Evolutionary conservation across 2,329 filamentous ascomycete species (phyloP).

Genomic region (Fulvia fulva): DNA sequence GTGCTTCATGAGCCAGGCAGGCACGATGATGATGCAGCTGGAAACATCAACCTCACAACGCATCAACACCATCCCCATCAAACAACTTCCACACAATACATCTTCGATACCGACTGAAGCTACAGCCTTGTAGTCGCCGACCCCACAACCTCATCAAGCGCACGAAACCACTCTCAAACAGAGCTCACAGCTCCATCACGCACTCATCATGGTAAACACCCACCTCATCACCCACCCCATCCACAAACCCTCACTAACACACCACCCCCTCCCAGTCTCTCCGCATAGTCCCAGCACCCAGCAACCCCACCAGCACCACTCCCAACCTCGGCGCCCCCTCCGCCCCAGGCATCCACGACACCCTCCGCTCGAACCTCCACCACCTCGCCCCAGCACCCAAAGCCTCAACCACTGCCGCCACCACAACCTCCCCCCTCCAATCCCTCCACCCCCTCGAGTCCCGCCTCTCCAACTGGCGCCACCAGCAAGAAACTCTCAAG

Average conservation of each 20-base stretch:
- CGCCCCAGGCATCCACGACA: constrained; percentile 89
- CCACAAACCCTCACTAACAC: constrained; percentile 2
- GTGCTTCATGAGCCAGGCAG: not conserved
- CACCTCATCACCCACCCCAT: not conserved
- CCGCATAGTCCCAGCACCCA: constrained; percentile 74
- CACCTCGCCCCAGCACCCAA: constrained; percentile 49
- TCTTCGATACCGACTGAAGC: not conserved
- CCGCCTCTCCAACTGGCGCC: constrained; percentile 83
- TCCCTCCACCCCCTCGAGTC: constrained; percentile 86
- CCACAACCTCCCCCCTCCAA: constrained; percentile 43
- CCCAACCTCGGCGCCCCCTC: constrained; percentile 68
- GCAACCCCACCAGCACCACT: constrained; percentile 54
- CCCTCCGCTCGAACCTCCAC: constrained; percentile 77
- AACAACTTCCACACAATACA: not conserved
- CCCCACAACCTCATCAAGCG: not conserved
- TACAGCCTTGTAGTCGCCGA: not conserved
- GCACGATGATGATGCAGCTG: not conserved
- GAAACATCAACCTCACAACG: not conserved
- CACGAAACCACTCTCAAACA: not conserved
- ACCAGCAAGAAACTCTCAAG: constrained; percentile 80
- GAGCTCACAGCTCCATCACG: not conserved
- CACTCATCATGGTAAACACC: not conserved
- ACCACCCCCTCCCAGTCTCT: constrained; percentile 44
- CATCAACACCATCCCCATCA: not conserved
- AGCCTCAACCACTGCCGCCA: constrained; percentile 41